Evolutionary conservation across 108 stramenopile genomes (phyloP), one percentile per base, ranked within the genome.

Genomic region (Chaetoceros tenuissimus): DNA sequence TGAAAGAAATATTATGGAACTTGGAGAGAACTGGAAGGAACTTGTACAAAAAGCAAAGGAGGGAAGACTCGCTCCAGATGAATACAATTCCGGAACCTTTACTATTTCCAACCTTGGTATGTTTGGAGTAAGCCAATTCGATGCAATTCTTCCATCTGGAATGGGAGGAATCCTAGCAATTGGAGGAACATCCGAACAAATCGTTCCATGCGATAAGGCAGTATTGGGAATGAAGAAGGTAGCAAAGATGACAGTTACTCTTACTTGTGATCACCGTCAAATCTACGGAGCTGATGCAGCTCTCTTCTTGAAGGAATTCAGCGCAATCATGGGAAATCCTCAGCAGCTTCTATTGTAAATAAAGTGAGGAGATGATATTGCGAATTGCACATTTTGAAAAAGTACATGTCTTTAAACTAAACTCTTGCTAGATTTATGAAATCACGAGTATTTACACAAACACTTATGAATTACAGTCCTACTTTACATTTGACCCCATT

Each of bases 71-170:
- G 68, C 84, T 21, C 94, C 96, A 21, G 94, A 89, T 64, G 96
- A 97, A 73, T 97, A 94, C 82, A 82, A 80, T 50, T 77, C 92
- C 0, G 97, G 97, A 18, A 98, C 97, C 7, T 96, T 98, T 64
- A 89, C 95, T 34, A 98, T 98, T 59, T 92, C 94, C 48, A 98
- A 98, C 78, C 90, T 98, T 68, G 97, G 97, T 30, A 98, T 98
- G 97, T 96, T 96, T 69, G 96, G 95, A 18, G 96, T 98, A 1
- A 78, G 90, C 27, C 69, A 89, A 54, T 98, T 98, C 56, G 96
- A 92, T 59, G 94, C 97, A 17, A 94, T 98, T 63, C 92, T 98
- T 34, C 96, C 97, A 24, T 64, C 71, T 1, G 92, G 92, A 51
- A 68, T 66, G 62, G 97, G 97, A 3, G 85, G 88, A 26, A 98